phyloP scores from a whole-genome alignment of 2,329 filamentous ascomycete species.

The Coleophoma cylindrospora region DNA sequence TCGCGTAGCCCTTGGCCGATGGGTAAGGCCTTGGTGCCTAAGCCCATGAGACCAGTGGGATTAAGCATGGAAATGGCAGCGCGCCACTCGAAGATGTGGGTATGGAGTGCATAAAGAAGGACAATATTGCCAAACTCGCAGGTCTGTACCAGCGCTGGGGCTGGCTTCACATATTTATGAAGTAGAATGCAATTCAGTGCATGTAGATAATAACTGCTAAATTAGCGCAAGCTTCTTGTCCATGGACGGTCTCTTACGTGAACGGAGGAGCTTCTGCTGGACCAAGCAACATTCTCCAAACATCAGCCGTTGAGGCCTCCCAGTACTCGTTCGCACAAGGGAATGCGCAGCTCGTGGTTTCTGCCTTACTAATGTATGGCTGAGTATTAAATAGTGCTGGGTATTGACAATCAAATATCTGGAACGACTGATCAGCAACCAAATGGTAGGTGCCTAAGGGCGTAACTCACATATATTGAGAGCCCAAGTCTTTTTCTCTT shows the following conservation, averaged over 20 bases:
- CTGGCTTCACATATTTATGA: conserved; percentile 21
- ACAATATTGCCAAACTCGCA: conserved; percentile 20
- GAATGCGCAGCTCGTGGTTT: conserved; percentile 24
- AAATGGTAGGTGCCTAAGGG: not conserved
- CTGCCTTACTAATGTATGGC: conserved; percentile 22
- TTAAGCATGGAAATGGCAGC: conserved; percentile 22
- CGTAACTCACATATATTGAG: conserved; percentile 20
- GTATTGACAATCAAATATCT: conserved; percentile 24
- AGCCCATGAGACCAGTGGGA: conserved; percentile 21
- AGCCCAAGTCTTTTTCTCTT: conserved; percentile 22
- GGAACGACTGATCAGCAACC: not conserved
- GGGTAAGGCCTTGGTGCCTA: conserved; percentile 17
- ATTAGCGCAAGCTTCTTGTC: not conserved
- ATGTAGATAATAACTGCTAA: conserved; percentile 18
- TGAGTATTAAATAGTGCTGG: conserved; percentile 23
- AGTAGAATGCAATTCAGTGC: conserved; percentile 22
- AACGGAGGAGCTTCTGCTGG: conserved; percentile 13
- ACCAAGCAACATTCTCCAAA: conserved; percentile 18
- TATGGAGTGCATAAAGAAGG: conserved; percentile 23
- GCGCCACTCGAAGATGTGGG: conserved; percentile 24
- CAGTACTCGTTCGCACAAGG: conserved; percentile 20
- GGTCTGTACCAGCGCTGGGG: conserved; percentile 16
- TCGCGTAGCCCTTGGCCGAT: conserved; percentile 19
- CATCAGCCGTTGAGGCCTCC: conserved; percentile 14
- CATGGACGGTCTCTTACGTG: conserved; percentile 5